Conservation (phyloP, 495 filamentous ascomycete genomes). For the Penicillium cosmopolitanum region DNA sequence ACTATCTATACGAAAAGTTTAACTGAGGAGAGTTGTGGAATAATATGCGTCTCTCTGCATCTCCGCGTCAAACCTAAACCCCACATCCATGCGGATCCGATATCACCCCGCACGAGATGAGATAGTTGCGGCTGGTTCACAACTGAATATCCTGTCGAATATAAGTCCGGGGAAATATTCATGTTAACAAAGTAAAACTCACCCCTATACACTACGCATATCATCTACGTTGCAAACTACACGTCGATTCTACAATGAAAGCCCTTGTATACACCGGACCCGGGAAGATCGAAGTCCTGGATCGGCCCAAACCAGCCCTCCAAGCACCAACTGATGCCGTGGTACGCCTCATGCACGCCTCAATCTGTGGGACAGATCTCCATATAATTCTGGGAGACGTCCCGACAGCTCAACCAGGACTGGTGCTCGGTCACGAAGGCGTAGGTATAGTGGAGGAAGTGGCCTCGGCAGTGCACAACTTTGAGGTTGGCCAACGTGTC, state of each 20-base stretch:
- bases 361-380: slow-evolving; percentile 81
- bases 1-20: no score
- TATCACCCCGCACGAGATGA: no score
- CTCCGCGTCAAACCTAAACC: no score
- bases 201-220: no score
- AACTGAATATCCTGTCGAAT: no score
- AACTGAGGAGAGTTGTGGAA: no score
- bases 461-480: slow-evolving; percentile 58
- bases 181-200: no score
- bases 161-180: no score
- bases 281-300: slow-evolving; percentile 37
- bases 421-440: slow-evolving; percentile 85
- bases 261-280: slow-evolving; percentile 41
- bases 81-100: no score
- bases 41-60: no score
- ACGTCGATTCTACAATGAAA: slow-evolving; percentile 33
- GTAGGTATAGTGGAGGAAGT: slow-evolving; percentile 76
- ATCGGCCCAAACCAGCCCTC: slow-evolving; percentile 66
- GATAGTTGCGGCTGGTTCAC: no score
- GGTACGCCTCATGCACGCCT: slow-evolving; percentile 73
- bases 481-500: slow-evolving; percentile 46
- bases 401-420: slow-evolving; percentile 68
- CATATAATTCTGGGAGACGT: slow-evolving; percentile 74
- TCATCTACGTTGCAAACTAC: background rate
- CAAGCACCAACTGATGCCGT: slow-evolving; percentile 75